Conservation (phyloP, 768 basidiomycete genomes). For the Boletus fagicola region DNA sequence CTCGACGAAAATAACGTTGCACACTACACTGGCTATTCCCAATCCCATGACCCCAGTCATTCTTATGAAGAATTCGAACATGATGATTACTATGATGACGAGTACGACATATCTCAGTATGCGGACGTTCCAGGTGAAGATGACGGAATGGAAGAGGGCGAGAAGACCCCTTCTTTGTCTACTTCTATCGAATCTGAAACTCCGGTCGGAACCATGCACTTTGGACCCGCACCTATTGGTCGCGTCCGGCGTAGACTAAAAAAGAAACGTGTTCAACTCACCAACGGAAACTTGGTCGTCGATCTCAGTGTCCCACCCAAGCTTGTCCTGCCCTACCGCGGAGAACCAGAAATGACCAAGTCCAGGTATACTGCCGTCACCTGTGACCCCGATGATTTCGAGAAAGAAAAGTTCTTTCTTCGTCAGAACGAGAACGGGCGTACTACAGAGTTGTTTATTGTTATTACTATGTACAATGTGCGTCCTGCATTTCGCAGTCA, state of each 20-base stretch:
- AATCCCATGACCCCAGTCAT: slow-evolving; percentile 14
- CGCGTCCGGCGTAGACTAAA: slow-evolving; percentile 72
- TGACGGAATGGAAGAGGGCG: slow-evolving; percentile 21
- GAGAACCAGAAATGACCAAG: slow-evolving; percentile 70
- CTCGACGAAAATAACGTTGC: slow-evolving; percentile 54
- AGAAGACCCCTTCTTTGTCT: slow-evolving; percentile 27
- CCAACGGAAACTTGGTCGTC: slow-evolving; percentile 85
- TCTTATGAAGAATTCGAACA: slow-evolving; percentile 26
- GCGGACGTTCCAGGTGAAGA: slow-evolving; percentile 24
- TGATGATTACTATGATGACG: slow-evolving; percentile 15
- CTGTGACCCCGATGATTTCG: slow-evolving; percentile 91
- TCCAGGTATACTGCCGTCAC: slow-evolving; percentile 87
- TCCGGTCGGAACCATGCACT: slow-evolving; percentile 70
- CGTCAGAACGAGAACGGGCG: slow-evolving; percentile 79
- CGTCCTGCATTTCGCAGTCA: slow-evolving; percentile 27
- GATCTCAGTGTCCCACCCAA: slow-evolving; percentile 83
- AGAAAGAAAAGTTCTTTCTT: slow-evolving; percentile 77
- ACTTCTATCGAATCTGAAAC: slow-evolving; percentile 45
- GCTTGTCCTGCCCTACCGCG: slow-evolving; percentile 69
- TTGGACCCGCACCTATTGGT: slow-evolving; percentile 83
- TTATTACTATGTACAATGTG: slow-evolving; percentile 97
- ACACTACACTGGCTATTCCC: slow-evolving; percentile 49
- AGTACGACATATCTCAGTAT: slow-evolving; percentile 35
- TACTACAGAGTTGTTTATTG: slow-evolving; percentile 88
- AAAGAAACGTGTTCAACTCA: slow-evolving; percentile 81